Percentiles rank a stretch among this genome's conserved stretches.
Conservation (phyloP, 768 basidiomycete genomes). For the Rhizopogon roseolus region DNA sequence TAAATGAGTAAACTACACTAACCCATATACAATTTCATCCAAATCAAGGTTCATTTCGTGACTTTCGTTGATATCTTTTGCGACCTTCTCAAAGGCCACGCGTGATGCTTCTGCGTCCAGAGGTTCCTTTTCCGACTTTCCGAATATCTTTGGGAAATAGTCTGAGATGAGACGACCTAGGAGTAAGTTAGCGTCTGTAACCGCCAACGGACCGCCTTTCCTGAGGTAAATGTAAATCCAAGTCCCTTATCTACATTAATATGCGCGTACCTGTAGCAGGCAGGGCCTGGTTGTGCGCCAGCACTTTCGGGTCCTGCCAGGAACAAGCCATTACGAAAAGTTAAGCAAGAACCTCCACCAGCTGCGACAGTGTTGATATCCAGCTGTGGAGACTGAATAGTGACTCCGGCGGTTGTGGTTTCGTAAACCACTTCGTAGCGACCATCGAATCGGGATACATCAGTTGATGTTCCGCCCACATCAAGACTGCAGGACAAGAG, state of each 20-base stretch:
- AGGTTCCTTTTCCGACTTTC: slow-evolving; percentile 80
- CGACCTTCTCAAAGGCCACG: slow-evolving; percentile 61
- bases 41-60: slow-evolving; percentile 55
- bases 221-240: slow-evolving; percentile 31
- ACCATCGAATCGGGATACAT: slow-evolving; percentile 91
- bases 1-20: slow-evolving; percentile 12
- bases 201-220: slow-evolving; percentile 87
- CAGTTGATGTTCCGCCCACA: slow-evolving; percentile 94
- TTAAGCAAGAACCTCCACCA: slow-evolving; percentile 87
- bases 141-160: slow-evolving; percentile 95
- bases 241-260: background rate
- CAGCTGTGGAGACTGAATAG: slow-evolving; percentile 87
- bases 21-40: slow-evolving; percentile 91
- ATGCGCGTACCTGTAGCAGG: slow-evolving; percentile 69
- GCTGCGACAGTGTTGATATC: slow-evolving; percentile 97
- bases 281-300: slow-evolving; percentile 90
- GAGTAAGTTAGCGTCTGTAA: slow-evolving; percentile 90
- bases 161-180: slow-evolving; percentile 86
- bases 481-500: slow-evolving; percentile 51
- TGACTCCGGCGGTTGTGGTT: slow-evolving; percentile 91
- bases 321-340: slow-evolving; percentile 88
- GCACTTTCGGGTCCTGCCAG: slow-evolving; percentile 90
- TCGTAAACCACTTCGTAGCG: slow-evolving; percentile 92
- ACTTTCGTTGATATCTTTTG: slow-evolving; percentile 64
- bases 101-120: slow-evolving; percentile 72